Evolutionary conservation across 805 yeast genomes (phyloP).

Genomic region (Suhomyces kilbournensis): DNA sequence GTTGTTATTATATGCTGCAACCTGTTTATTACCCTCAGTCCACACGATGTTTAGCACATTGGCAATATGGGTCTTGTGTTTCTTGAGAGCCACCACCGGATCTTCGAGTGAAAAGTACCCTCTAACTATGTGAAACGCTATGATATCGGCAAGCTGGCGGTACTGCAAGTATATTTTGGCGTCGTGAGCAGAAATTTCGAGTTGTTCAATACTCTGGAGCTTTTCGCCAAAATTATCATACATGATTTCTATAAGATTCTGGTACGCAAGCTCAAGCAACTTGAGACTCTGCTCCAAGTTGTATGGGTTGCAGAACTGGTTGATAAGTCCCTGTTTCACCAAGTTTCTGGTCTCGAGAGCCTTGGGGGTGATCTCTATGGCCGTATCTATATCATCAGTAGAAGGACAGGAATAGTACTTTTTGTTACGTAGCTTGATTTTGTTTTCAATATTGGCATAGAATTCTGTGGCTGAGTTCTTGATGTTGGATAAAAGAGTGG

Average conservation of each 20-base stretch:
- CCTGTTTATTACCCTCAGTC: conserved; percentile 16
- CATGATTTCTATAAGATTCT: conserved; percentile 25
- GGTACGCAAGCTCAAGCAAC: conserved; percentile 33
- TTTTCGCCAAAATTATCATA: conserved; percentile 10
- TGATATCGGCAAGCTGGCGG: conserved; percentile 53
- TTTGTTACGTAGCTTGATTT: conserved; percentile 30
- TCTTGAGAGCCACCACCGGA: conserved; percentile 56
- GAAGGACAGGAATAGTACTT: conserved; percentile 39
- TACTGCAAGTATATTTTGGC: conserved; percentile 26
- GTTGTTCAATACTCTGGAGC: neutral
- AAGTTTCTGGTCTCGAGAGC: conserved; percentile 37
- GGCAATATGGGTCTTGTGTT: conserved; percentile 62
- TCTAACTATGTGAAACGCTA: conserved; percentile 62
- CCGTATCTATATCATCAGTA: conserved; percentile 21
- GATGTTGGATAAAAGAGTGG: conserved; percentile 29
- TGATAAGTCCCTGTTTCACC: conserved; percentile 34
- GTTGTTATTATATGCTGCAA: conserved; percentile 11
- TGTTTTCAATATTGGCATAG: conserved; percentile 29
- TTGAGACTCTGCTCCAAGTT: conserved; percentile 30
- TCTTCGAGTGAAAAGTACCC: conserved; percentile 58
- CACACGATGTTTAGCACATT: conserved; percentile 39
- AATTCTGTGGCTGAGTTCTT: conserved; percentile 30
- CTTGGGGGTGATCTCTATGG: conserved; percentile 32
- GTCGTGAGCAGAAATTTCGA: conserved; percentile 27
- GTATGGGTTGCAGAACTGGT: conserved; percentile 31